Base-by-base conservation (phyloP, 495 filamentous ascomycete genomes). In the Aspergillus bertholletiae region DNA sequence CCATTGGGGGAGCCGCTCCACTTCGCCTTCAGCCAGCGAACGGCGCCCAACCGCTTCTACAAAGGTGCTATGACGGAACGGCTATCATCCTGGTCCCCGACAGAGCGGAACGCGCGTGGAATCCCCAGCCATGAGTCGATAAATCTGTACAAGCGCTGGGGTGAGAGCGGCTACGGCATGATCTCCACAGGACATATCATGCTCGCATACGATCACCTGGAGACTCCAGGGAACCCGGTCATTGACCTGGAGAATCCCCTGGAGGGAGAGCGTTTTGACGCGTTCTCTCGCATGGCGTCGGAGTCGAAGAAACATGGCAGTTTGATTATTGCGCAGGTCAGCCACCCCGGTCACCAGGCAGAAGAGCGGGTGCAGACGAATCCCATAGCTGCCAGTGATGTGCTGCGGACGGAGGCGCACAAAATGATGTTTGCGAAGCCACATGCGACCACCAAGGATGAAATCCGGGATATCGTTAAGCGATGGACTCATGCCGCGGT, bases 41-140 rank as follows among this genome's bases (percentile, higher is more conserved):
- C 76, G 12, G 80, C 81, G 2, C 65, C 70, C 24, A 88, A 86
- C 65, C 73, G 83, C 37, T 78, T 83, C 61, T 64, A 85, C 61
- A 87, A 88, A 65, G 80, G 72, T 21, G 81, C 84, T 43, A 86
- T 84, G 78, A 80, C 82, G 3, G 84, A 87, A 62, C 69, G 71
- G 1, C 59, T 82, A 17, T 74, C 81, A 0, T 80, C 80, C 8
- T 86, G 81, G 80, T 69, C 77, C 50, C 68, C 75, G 0, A 72
- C 71, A 7, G 66, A 82, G 51, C 58, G 74, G 24, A 55, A 66
- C 21, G 69, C 64, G 7, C 74, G 80, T 46, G 84, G 83, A n/a
- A 77, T 86, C 45, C 83, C 83, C 9, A 76, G 74, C 21, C 62
- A 74, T 26, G 69, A 81, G 30, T 62, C 84, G 46, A 77, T 82